A percentile compares a stretch with the other conserved stretches of the same genome.
Conservation (phyloP, 257 asterid species). For the Leptodermis oblonga region DNA sequence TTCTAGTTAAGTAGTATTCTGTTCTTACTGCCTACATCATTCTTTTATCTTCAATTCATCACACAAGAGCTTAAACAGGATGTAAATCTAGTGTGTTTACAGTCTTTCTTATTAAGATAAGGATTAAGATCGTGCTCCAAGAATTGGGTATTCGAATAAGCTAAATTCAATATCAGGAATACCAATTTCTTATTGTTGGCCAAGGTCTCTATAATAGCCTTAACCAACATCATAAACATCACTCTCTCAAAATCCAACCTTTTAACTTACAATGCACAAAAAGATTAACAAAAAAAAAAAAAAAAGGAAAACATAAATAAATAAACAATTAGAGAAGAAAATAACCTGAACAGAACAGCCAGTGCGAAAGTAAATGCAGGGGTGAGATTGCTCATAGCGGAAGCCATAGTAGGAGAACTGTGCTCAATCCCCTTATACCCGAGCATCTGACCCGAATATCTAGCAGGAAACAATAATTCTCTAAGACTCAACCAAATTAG, state of each 20-base stretch:
- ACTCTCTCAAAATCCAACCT: neutral
- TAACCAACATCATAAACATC: neutral
- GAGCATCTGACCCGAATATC: slow-evolving; percentile 21
- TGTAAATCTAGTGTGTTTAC: neutral
- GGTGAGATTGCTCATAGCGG: slow-evolving; percentile 64
- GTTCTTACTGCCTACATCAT: too few relatives aligned
- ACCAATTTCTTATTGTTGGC: too few relatives aligned
- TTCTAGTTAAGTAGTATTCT: neutral
- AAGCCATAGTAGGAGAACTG: slow-evolving; percentile 71
- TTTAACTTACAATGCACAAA: too few relatives aligned
- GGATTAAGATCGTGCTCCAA: too few relatives aligned
- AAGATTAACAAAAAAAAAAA: too few relatives aligned
- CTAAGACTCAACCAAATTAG: neutral
- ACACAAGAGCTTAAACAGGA: neutral
- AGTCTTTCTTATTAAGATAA: too few relatives aligned
- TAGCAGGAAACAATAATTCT: neutral
- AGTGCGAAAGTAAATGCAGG: slow-evolving; percentile 58
- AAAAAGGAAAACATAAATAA: too few relatives aligned
- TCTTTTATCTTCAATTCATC: neutral
- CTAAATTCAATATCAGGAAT: too few relatives aligned
- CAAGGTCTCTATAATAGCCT: too few relatives aligned
- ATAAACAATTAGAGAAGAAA: neutral
- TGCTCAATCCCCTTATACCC: slow-evolving; percentile 48
- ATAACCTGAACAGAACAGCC: slow-evolving; percentile 33
- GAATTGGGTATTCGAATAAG: too few relatives aligned